A percentile compares a stretch with the other conserved stretches of the same genome.
Conservation (phyloP, 208 protist species). For the Wallacemonas rigidus region DNA sequence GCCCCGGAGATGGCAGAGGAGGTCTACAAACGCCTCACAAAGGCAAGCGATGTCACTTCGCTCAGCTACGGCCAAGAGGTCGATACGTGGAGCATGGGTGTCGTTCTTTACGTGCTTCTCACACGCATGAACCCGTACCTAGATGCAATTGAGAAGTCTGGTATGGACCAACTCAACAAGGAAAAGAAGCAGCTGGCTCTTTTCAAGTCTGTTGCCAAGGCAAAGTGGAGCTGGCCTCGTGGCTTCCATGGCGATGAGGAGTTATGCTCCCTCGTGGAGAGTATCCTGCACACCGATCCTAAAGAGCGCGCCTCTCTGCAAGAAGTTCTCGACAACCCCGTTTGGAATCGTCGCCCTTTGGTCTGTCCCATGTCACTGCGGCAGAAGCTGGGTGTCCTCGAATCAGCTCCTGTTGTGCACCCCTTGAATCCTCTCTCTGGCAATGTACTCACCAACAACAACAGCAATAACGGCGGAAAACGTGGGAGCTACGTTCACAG, state of each 20-base stretch:
- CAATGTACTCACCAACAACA: conserved; percentile 27
- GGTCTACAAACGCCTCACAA: conserved; percentile 82
- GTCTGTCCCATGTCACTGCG: conserved; percentile 78
- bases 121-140: conserved; percentile 89
- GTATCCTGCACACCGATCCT: conserved; percentile 56
- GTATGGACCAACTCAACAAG: conserved; percentile 57
- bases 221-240: conserved; percentile 78
- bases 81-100: conserved; percentile 90
- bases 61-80: conserved; percentile 88
- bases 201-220: conserved; percentile 74
- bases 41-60: conserved; percentile 40
- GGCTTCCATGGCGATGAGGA: conserved; percentile 62
- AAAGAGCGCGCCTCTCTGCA: conserved; percentile 59
- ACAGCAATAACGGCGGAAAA: background rate
- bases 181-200: conserved; percentile 71
- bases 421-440: conserved; percentile 48
- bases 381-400: conserved; percentile 79
- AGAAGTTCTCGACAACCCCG: conserved; percentile 72
- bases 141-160: conserved; percentile 60
- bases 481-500: background rate
- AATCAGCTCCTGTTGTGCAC: conserved; percentile 24
- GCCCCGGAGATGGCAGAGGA: conserved; percentile 86
- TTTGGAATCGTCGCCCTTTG: conserved; percentile 83
- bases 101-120: conserved; percentile 84
- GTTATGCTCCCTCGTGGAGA: conserved; percentile 67